These are phyloP conservation scores for Carpinus viminea DNA, from an alignment of 306 rosid genomes.

Conservation along the genomic window DNA sequence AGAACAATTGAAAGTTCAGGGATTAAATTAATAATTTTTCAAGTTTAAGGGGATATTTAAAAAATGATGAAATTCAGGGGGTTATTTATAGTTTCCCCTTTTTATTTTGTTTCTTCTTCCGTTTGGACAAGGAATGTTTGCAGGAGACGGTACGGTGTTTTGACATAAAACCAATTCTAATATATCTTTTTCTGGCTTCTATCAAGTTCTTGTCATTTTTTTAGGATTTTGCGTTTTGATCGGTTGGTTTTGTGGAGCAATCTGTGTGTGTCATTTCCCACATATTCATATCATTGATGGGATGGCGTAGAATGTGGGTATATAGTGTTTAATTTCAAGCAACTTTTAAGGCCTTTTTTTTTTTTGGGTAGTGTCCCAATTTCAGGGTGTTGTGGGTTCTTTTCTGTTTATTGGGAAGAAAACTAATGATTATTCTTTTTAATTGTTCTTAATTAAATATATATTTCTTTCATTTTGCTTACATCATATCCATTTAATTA, in stretches of 20 bases:
- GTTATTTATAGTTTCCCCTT: no score
- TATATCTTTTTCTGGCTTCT: not conserved
- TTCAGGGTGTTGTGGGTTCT: constrained; percentile 32
- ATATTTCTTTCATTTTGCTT: no score
- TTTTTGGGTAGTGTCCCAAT: constrained; percentile 31
- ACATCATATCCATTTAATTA: no score
- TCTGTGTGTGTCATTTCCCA: no score
- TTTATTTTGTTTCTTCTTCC: constrained; percentile 42
- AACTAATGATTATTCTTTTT: not conserved
- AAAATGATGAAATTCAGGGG: no score
- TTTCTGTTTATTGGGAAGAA: constrained; percentile 14
- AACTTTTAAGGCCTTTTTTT: constrained; percentile 4
- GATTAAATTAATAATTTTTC: no score
- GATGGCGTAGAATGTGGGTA: constrained; percentile 32
- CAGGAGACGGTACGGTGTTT: constrained; percentile 43
- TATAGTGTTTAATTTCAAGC: constrained; percentile 17
- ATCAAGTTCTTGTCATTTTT: not conserved
- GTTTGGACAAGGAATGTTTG: constrained; percentile 67
- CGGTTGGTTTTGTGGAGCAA: no score
- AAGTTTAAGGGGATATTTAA: no score
- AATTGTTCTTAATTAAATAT: no score
- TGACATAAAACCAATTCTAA: constrained; percentile 10
- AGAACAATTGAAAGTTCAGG: no score
- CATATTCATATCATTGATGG: constrained; percentile 22
- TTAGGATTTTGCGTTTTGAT: no score